These are phyloP conservation scores for Carpinus viminea DNA, from an alignment of 306 rosid species.

Conservation along the genomic window DNA sequence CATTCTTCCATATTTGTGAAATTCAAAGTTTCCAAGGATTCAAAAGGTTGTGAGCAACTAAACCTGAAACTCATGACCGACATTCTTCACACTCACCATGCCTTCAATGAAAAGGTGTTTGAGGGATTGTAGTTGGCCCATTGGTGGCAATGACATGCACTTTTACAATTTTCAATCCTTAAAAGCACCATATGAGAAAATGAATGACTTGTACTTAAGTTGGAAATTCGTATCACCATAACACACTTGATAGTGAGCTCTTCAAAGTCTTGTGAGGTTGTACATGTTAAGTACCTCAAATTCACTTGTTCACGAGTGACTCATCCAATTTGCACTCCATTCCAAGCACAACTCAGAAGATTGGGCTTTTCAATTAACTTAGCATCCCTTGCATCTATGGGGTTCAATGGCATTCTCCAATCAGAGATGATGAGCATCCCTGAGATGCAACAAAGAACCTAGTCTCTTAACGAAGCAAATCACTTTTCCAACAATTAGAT, in stretches of 20 bases:
- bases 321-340: background rate
- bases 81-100: background rate
- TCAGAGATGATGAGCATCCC: conserved; percentile 1
- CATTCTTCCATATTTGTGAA: background rate
- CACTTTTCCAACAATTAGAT: background rate
- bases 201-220: background rate
- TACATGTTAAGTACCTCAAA: background rate
- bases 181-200: background rate
- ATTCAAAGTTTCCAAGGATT: background rate
- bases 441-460: background rate
- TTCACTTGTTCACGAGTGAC: background rate
- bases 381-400: background rate
- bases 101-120: background rate
- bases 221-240: background rate
- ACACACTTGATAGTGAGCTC: background rate
- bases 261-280: background rate
- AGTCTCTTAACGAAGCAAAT: background rate
- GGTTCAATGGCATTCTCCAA: conserved; percentile 6
- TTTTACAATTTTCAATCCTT: background rate
- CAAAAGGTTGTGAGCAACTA: background rate
- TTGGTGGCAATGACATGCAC: conserved; percentile 1
- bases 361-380: background rate
- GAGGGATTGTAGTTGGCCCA: background rate
- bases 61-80: conserved; percentile 16
- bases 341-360: background rate